Conservation (phyloP, 2,329 filamentous ascomycete species). For the Ascochyta rabiei region DNA sequence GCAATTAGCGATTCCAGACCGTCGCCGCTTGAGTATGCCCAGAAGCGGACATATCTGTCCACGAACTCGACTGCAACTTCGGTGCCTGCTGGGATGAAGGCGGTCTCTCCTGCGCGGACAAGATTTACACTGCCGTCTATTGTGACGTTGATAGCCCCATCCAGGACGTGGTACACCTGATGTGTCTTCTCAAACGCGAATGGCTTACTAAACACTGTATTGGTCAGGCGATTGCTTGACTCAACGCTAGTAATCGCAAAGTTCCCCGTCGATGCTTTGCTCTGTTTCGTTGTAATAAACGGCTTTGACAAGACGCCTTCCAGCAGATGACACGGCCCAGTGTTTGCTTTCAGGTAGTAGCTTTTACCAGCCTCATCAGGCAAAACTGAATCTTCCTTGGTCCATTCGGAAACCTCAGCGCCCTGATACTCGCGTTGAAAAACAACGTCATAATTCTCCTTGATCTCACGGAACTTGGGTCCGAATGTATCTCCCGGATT, state of each 20-base stretch:
- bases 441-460: slow-evolving; percentile 28
- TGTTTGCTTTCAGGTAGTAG: slow-evolving; percentile 29
- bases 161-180: slow-evolving; percentile 25
- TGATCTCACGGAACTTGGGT: slow-evolving; percentile 24
- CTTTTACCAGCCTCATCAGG: slow-evolving; percentile 11
- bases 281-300: slow-evolving; percentile 27
- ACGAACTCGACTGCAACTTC: slow-evolving; percentile 21
- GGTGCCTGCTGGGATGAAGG: slow-evolving; percentile 25
- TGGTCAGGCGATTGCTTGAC: slow-evolving; percentile 19
- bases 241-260: slow-evolving; percentile 29
- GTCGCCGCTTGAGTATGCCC: slow-evolving; percentile 26
- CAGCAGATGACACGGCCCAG: slow-evolving; percentile 23
- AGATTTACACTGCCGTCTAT: slow-evolving; percentile 17
- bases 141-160: slow-evolving; percentile 22
- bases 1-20: slow-evolving; percentile 25
- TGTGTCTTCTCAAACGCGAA: slow-evolving; percentile 22
- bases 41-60: slow-evolving; percentile 25
- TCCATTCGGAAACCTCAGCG: slow-evolving; percentile 18
- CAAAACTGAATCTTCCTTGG: slow-evolving; percentile 12
- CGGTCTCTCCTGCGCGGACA: slow-evolving; percentile 24
- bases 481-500: slow-evolving; percentile 18
- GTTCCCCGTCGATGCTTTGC: slow-evolving; percentile 15
- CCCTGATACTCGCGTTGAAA: slow-evolving; percentile 22
- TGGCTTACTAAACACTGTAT: slow-evolving; percentile 14
- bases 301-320: slow-evolving; percentile 22